A percentile compares a stretch with the other conserved stretches of the same genome.
phyloP scores from a whole-genome alignment of 2,329 filamentous ascomycete species.

The Alternaria gaisen region DNA sequence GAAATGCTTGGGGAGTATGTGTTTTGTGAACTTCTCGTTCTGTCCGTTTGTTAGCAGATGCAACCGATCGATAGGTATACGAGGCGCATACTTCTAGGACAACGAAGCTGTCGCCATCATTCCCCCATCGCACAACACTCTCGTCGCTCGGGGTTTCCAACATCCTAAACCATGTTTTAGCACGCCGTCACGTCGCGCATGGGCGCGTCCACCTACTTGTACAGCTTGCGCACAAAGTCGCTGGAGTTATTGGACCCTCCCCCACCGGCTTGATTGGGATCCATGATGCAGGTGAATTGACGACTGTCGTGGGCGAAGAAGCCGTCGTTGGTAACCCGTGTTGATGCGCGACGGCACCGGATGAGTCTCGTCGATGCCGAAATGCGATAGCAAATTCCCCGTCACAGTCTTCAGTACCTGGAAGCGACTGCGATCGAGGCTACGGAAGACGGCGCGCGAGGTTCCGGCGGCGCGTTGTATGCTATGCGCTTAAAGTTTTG shows the following conservation, averaged over 20 bases:
- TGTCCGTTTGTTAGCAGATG: conserved; percentile 52
- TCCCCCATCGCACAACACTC: conserved; percentile 93
- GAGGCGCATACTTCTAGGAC: conserved; percentile 80
- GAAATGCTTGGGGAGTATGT: conserved; percentile 96
- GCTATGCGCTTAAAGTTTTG: conserved; percentile 16
- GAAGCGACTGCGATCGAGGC: conserved; percentile 6
- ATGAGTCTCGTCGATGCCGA: not conserved
- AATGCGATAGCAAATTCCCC: not conserved
- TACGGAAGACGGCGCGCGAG: conserved; percentile 25
- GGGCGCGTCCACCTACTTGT: conserved; percentile 74
- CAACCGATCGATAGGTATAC: not conserved
- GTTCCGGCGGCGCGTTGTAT: conserved; percentile 19
- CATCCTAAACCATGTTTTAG: conserved; percentile 71
- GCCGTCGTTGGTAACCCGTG: conserved; percentile 6
- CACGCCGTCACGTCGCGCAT: conserved; percentile 11
- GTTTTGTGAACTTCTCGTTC: conserved; percentile 98
- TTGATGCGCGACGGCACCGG: conserved; percentile 19
- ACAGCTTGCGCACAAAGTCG: conserved; percentile 98
- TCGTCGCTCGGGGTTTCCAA: conserved; percentile 93
- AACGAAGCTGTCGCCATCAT: conserved; percentile 94
- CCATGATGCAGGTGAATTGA: conserved; percentile 36
- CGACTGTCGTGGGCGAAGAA: not conserved
- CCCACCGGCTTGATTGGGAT: conserved; percentile 42
- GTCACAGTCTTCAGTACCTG: conserved; percentile 8
- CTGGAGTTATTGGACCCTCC: conserved; percentile 80